A percentile compares a stretch with the other conserved stretches of the same genome.
These are phyloP conservation scores for Aaosphaeria arxii DNA, from an alignment of 2,329 filamentous ascomycete genomes.

Conservation along the genomic window DNA sequence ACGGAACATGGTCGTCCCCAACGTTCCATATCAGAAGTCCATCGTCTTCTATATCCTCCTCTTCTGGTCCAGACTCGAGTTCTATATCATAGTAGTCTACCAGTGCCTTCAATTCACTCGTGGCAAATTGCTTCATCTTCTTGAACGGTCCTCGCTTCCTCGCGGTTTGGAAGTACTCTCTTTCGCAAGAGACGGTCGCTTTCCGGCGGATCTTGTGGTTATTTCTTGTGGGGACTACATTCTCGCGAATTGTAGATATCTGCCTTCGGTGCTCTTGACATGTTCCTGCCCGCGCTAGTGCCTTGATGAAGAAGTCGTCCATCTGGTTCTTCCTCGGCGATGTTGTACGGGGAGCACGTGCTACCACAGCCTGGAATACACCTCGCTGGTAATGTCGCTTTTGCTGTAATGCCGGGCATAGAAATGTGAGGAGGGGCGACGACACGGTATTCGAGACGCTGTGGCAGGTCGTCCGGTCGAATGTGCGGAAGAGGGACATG, in stretches of 20 bases:
- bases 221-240: slow-evolving; percentile 2
- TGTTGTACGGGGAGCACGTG: slow-evolving; percentile 4
- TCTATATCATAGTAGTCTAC: slow-evolving; percentile 46
- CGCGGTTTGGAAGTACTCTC: slow-evolving; percentile 7
- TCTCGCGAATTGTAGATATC: slow-evolving; percentile 14
- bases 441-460: slow-evolving; percentile 46
- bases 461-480: slow-evolving; percentile 50
- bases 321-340: slow-evolving; percentile 35
- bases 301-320: slow-evolving; percentile 53
- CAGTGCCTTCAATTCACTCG: slow-evolving; percentile 46
- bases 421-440: slow-evolving; percentile 28
- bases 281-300: slow-evolving; percentile 51
- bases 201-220: slow-evolving; percentile 18
- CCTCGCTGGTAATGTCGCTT: slow-evolving; percentile 6
- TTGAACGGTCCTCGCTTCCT: slow-evolving; percentile 16
- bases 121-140: slow-evolving; percentile 29
- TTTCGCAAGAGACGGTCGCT: slow-evolving; percentile 6
- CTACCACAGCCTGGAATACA: slow-evolving; percentile 16
- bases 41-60: slow-evolving; percentile 29
- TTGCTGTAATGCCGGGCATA: slow-evolving; percentile 22
- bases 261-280: slow-evolving; percentile 49
- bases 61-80: slow-evolving; percentile 12
- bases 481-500: slow-evolving; percentile 62
- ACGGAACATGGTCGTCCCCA: slow-evolving; percentile 30
- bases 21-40: slow-evolving; percentile 29